Evolutionary conservation across 2,329 filamentous ascomycete genomes (phyloP).

Genomic region (Cylindrodendrum hubeiense): DNA sequence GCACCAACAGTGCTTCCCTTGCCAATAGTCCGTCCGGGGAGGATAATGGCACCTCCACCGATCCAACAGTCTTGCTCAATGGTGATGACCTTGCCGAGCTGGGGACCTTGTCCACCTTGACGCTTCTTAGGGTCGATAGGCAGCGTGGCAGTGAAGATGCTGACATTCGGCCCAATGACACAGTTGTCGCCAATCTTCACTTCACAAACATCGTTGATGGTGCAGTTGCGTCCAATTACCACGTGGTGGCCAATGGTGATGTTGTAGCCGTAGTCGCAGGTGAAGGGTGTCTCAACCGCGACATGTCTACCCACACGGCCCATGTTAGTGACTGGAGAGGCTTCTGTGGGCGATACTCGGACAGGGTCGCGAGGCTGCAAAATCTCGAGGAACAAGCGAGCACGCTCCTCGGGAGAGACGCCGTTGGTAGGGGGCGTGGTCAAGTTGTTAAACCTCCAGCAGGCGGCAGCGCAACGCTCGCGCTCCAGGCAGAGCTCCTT

Average conservation of each 20-base stretch:
- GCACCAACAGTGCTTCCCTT: slow-evolving; percentile 84
- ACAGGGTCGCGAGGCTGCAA: slow-evolving; percentile 72
- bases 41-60: slow-evolving; percentile 80
- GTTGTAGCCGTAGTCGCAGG: slow-evolving; percentile 96
- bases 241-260: slow-evolving; percentile 89
- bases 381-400: slow-evolving; percentile 78
- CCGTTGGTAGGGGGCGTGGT: slow-evolving; percentile 80
- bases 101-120: slow-evolving; percentile 79
- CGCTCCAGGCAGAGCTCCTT: slow-evolving; percentile 84
- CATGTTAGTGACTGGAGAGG: slow-evolving; percentile 63
- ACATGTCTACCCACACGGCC: slow-evolving; percentile 81
- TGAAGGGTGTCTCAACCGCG: slow-evolving; percentile 88
- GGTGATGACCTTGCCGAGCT: slow-evolving; percentile 76
- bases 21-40: slow-evolving; percentile 85
- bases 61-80: slow-evolving; percentile 92
- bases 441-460: slow-evolving; percentile 86
- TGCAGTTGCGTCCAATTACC: slow-evolving; percentile 84
- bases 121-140: slow-evolving; percentile 80
- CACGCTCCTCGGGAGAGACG: slow-evolving; percentile 76
- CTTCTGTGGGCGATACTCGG: slow-evolving; percentile 67
- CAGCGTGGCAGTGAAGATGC: slow-evolving; percentile 81
- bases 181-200: slow-evolving; percentile 85
- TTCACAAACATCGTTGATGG: slow-evolving; percentile 86
- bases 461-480: slow-evolving; percentile 83
- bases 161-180: slow-evolving; percentile 86